Conservation (phyloP, 306 rosid genomes). For the Rosa lucieae region DNA sequence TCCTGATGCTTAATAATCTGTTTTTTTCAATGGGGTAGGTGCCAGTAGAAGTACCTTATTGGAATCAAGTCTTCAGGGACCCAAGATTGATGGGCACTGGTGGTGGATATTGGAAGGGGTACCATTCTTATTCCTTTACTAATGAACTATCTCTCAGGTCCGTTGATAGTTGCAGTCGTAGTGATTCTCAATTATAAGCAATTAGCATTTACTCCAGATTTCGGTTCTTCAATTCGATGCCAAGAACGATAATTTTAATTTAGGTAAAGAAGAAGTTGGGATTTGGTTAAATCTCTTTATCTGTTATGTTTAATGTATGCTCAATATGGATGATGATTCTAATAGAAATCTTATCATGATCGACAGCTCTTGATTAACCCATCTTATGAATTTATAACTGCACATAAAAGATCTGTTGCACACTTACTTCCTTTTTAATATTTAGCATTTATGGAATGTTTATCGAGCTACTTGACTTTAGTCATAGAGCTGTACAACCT, state of each 20-base stretch:
- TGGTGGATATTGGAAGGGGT: slow-evolving; percentile 94
- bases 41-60: slow-evolving; percentile 65
- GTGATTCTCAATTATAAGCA: not conserved
- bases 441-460: not conserved
- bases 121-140: slow-evolving; percentile 3
- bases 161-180: not conserved
- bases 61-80: slow-evolving; percentile 70
- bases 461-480: too few relatives aligned
- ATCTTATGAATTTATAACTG: not conserved
- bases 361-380: not conserved
- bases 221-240: not conserved
- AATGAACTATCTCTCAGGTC: not conserved
- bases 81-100: slow-evolving; percentile 66
- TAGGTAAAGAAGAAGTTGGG: not conserved
- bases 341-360: not conserved
- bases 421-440: not conserved
- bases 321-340: not conserved
- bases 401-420: not conserved
- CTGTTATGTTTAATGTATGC: too few relatives aligned
- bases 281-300: not conserved
- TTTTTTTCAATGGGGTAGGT: slow-evolving; percentile 33
- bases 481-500: not conserved
- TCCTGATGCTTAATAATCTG: not conserved
- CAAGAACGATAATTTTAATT: not conserved
- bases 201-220: not conserved